Evolutionary conservation across 1,139 yeast species (phyloP), one percentile per base, ranked within the genome.

Genomic region (Suhomyces kunorum): DNA sequence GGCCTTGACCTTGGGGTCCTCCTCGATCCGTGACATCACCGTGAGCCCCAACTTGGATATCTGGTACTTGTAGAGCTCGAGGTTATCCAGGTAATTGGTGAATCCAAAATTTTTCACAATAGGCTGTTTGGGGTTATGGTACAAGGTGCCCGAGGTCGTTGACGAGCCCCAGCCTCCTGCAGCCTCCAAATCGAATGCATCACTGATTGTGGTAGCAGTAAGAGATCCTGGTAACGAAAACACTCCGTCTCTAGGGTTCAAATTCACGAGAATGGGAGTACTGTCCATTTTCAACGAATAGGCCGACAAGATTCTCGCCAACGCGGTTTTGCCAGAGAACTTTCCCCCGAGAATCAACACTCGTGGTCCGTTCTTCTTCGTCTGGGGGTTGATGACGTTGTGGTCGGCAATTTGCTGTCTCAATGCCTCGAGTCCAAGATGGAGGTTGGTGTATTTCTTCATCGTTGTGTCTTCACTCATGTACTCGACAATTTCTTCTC

Each of bases 101-200:
- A 83, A 74, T 0, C 98, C 98, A 61, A 74, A 88, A 54, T 77
- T 82, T 55, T 86, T 84, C 8, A 87, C 94, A 20, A 86, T 61
- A 0, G 98, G 98, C 57, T 87, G 95, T 58, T 88, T 87, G 12
- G 92, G 88, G 59, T 87, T 95, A 43, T 87, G 77, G 36, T 74
- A 64, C 2, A 94, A 78, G 1, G 94, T 87, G 17, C 98, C 98
- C n/a, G 90, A 85, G 0, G 95, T 85, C 36, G 86, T 78, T 7
- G 92, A 76, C 37, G 84, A 82, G 7, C 98, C 98, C 79, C 92
- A 85, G 1, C 88, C 87, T 29, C 69, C 68, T 11, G 71, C 64
- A 34, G 83, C 74, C 54, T 88, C 95, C 22, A 87, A 78, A 55
- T 92, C 96, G 32, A 89, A 69, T 32, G 82, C 67, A 53, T 87